Evolutionary conservation across 768 basidiomycete species (phyloP), one percentile per base, ranked within the genome.

Genomic region (Boletus vermiculosoides): DNA sequence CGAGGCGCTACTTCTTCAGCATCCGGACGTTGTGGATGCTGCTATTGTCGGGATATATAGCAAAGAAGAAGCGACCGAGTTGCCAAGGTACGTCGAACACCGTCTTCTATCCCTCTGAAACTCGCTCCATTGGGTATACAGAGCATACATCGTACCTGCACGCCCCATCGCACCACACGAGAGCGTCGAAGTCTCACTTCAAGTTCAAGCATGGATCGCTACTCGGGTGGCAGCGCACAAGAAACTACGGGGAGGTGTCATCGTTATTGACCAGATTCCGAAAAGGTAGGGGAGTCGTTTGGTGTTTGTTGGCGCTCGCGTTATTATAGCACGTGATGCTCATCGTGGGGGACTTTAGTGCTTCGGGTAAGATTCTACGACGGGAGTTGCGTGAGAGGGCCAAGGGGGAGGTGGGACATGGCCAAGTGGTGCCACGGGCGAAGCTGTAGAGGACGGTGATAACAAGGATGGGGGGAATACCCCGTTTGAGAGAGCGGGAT

Each of bases 291-390:
- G 4, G 28, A 5, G 6, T 30, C 28, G 6, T 30, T 18, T n/a
- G n/a, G n/a, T n/a, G n/a, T n/a, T n/a, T n/a, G n/a, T 11, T 22
- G 30, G 37, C 25, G 30, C 8, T 31, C 18, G 45, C 13, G 8
- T 41, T 37, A 23, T 12, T 10, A 18, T 39, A n/a, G n/a, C n/a
- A 5, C n/a, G 9, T 18, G 41, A 34, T 45, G 25, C 53, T 49
- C 58, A 66, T 23, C 28, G 4, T 36, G 8, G 22, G 11, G 16
- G 36, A 16, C 0, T 15, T 25, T 58, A 93, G 90, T 62, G 85
- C 92, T 31, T 82, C 91, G 52, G 94, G 94, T 3, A 95, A 96
- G 74, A 97, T 96, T 64, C 72, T 95, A 33, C 80, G 92, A 45
- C 81, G 89, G 25, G 83, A 92, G 60, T 75, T 95, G 42, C 80